Evolutionary conservation across 148 eudicot species (phyloP), one percentile per base, ranked within the genome.

Genomic region (Camellia granthamiana): DNA sequence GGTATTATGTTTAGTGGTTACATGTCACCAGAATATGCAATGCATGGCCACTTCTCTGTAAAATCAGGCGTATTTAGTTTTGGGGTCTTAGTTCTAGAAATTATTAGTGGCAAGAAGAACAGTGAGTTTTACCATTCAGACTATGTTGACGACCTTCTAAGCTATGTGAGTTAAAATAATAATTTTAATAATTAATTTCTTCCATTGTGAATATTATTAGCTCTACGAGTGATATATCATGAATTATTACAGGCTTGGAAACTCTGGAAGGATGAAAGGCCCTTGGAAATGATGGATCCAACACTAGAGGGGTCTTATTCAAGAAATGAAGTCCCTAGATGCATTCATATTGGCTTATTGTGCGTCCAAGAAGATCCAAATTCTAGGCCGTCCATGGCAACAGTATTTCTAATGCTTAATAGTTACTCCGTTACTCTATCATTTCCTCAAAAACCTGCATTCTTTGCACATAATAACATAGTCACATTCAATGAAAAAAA

Each of bases 341-440:
- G 89, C 83, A 72, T 89, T 44, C 88, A 91, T 13, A 65, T 88
- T 0, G 92, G 87, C 4, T 78, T 91, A 30, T 62, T 86, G 21
- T 91, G 92, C 46, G 90, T 86, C 44, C 89, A 91, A 83, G 88
- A 86, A 62, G 83, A 86, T 3, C 74, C 77, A 3, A 69, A 70
- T 3, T 80, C 69, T 8, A 85, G 92, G 54, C 94, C 94, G 18
- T 78, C 86, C 19, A 86, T 91, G 89, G 85, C 87, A 3, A 76
- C 84, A 0, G 47, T 86, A 2, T 68, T 84, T 9, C 81, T 79
- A 60, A 85, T 84, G 84, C 77, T 91, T 6, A 82, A 79, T 7
- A 89, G 80, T 54, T 19, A 65, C 43, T 86, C 87, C 3, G 19
- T 80, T 2, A 70, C 75, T 21, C 81, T 88, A 0, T 79, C 87